These are phyloP conservation scores for Phaeotremella skinneri DNA, from an alignment of 768 basidiomycete genomes.

Conservation along the genomic window DNA sequence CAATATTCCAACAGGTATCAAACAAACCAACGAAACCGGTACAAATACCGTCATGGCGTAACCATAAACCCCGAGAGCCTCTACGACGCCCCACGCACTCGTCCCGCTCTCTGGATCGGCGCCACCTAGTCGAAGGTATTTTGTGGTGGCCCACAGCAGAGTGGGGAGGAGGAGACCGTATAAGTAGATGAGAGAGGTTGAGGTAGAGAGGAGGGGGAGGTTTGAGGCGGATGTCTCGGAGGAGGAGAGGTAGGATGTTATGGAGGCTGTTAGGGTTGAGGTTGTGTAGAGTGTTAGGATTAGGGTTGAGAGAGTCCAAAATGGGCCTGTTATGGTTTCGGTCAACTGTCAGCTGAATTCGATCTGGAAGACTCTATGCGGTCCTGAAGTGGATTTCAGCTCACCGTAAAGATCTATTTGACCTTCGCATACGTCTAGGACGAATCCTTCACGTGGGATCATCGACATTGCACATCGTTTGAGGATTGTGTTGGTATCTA, in stretches of 20 bases:
- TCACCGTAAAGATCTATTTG: conserved; percentile 51
- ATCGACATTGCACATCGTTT: conserved; percentile 41
- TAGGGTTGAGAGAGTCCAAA: conserved; percentile 96
- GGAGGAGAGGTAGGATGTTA: conserved; percentile 75
- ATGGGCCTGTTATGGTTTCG: conserved; percentile 79
- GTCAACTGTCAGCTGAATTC: conserved; percentile 54
- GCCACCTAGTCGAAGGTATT: conserved; percentile 58
- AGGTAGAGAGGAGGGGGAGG: conserved; percentile 78
- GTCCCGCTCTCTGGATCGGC: conserved; percentile 57
- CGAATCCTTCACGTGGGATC: conserved; percentile 45
- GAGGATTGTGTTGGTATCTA: conserved; percentile 41
- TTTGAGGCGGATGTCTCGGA: conserved; percentile 53
- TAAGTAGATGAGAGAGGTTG: conserved; percentile 70
- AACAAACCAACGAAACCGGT: conserved; percentile 60
- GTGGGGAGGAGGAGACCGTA: conserved; percentile 83
- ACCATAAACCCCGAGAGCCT: conserved; percentile 57
- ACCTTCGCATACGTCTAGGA: conserved; percentile 48
- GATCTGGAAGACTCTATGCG: conserved; percentile 50
- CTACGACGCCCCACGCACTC: conserved; percentile 82
- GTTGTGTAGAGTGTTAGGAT: conserved; percentile 90
- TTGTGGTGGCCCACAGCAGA: conserved; percentile 75
- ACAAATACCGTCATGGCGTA: conserved; percentile 52
- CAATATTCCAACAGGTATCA: conserved; percentile 76
- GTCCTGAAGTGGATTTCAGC: not conserved
- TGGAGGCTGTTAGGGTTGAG: conserved; percentile 84